Percentiles rank a stretch among this genome's conserved stretches.
Evolutionary conservation across 257 asterid genomes (phyloP).

Genomic region (Nicotiana undulata): DNA sequence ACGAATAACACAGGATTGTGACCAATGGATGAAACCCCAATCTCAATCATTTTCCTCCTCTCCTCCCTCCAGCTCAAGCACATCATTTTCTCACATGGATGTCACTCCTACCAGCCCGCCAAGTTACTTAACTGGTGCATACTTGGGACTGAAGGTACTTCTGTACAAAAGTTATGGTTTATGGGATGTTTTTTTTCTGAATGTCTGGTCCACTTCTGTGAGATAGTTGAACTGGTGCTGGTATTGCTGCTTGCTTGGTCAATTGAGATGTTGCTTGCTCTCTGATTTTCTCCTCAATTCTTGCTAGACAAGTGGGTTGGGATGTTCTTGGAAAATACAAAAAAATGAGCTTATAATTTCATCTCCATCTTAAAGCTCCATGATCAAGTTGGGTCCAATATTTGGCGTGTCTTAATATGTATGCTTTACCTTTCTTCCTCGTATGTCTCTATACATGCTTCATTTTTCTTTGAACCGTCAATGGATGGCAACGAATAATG

Average conservation of each 20-base stretch:
- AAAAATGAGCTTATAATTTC: not conserved
- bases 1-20: conserved; percentile 82
- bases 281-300: not conserved
- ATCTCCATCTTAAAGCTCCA: not conserved
- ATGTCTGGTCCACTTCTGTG: conserved; percentile 5
- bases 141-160: conserved; percentile 79
- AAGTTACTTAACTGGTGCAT: conserved; percentile 48
- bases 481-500: not conserved
- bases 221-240: not conserved
- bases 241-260: not conserved
- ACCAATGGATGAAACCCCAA: conserved; percentile 80
- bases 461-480: not conserved
- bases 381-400: not conserved
- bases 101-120: conserved; percentile 90
- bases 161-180: conserved; percentile 2
- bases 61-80: conserved; percentile 46
- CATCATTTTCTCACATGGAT: conserved; percentile 67
- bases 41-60: conserved; percentile 41
- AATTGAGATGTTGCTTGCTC: not conserved
- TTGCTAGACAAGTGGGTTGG: not conserved
- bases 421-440: not conserved
- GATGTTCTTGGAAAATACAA: not conserved
- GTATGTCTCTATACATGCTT: not conserved
- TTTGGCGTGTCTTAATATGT: not conserved
- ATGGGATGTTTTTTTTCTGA: not conserved